Conservation (phyloP, 2,329 filamentous ascomycete species). For the Rhinocladiella mackenziei region DNA sequence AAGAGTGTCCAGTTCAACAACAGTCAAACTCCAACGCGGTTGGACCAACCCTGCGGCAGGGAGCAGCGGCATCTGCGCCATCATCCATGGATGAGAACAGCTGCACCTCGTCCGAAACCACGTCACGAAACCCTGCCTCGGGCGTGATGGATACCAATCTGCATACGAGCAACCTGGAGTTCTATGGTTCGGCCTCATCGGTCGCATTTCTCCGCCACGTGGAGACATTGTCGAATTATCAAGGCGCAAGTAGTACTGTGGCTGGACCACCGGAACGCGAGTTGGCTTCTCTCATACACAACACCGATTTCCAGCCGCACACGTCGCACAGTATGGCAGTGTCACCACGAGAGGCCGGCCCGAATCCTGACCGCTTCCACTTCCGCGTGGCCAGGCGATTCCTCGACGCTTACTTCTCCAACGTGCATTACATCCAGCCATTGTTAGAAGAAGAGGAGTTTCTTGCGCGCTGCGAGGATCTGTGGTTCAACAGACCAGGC, state of each 20-base stretch:
- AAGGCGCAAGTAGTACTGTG: slow-evolving; percentile 23
- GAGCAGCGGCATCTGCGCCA: background rate
- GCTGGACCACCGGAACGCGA: slow-evolving; percentile 34
- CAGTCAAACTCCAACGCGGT: background rate
- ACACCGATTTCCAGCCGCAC: slow-evolving; percentile 41
- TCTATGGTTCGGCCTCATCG: slow-evolving; percentile 48
- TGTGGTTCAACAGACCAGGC: slow-evolving; percentile 39
- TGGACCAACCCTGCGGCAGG: background rate
- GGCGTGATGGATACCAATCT: slow-evolving; percentile 45
- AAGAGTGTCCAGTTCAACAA: background rate
- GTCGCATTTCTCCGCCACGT: slow-evolving; percentile 39
- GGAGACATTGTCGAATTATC: slow-evolving; percentile 37
- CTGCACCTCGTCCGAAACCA: background rate
- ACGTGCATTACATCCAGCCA: slow-evolving; percentile 48
- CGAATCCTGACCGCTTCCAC: slow-evolving; percentile 37
- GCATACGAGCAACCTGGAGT: slow-evolving; percentile 47
- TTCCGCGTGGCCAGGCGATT: slow-evolving; percentile 46
- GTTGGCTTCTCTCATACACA: slow-evolving; percentile 46
- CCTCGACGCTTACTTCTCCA: slow-evolving; percentile 48
- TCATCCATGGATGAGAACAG: background rate
- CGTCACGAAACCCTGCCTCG: slow-evolving; percentile 28
- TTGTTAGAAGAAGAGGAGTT: slow-evolving; percentile 48
- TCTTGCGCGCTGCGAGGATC: slow-evolving; percentile 40
- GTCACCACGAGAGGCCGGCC: slow-evolving; percentile 22
- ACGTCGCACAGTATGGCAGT: slow-evolving; percentile 10